A percentile compares a stretch with the other conserved stretches of the same genome.
Conservation (phyloP, 2,329 filamentous ascomycete genomes). For the Fusarium xyrophilum region DNA sequence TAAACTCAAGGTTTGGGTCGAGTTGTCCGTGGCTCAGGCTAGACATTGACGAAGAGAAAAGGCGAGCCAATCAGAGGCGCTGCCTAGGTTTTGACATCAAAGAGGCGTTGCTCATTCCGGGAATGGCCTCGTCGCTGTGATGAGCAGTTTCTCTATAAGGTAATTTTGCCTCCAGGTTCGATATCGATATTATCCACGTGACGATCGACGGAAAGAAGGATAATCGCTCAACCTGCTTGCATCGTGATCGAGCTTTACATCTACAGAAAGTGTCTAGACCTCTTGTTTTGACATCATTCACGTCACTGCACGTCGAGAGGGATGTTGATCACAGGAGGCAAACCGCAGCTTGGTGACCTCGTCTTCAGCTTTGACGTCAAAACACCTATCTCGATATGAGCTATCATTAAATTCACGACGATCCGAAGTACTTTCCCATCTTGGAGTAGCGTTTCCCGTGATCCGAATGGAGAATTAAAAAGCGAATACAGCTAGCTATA, state of each 20-base stretch:
- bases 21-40: not conserved
- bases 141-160: not conserved
- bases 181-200: accelerated
- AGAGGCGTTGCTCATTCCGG: too few species aligned
- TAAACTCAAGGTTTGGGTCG: not conserved
- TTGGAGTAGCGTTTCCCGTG: accelerated
- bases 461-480: not conserved
- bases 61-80: not conserved
- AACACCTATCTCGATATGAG: accelerated
- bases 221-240: accelerated
- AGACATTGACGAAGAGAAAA: not conserved
- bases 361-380: not conserved
- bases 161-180: not conserved
- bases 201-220: not conserved
- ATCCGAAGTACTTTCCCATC: accelerated
- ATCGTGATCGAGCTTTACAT: accelerated
- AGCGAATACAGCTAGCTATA: not conserved
- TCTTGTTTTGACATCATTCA: not conserved
- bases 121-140: not conserved
- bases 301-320: accelerated
- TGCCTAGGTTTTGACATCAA: accelerated
- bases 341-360: accelerated
- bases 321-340: accelerated
- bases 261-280: accelerated
- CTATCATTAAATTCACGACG: accelerated